Base-by-base conservation (phyloP, 257 asterid species). In the Scutellaria galericulata region DNA sequence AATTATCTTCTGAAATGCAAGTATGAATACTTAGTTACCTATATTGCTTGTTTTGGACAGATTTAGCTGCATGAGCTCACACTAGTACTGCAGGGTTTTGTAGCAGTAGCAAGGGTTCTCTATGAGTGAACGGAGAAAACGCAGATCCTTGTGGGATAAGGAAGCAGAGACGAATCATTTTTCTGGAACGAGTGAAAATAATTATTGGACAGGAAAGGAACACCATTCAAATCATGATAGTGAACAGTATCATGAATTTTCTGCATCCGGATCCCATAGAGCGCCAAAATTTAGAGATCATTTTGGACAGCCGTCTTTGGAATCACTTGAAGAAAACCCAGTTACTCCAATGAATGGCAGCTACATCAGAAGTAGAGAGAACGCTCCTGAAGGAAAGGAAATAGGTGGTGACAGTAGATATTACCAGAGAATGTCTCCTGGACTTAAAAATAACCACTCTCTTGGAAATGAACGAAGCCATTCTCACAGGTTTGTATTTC, bases 51-150 rank as follows among this genome's bases (percentile, higher is more conserved):
- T 72, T 70, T 79, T 72, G 54, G 50, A 64, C 86, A 83, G 93
- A 82, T 78, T 71, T 72, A 78, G 78, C 79, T 79, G 82, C 80
- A 73, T 72, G 68, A 76, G 66, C 78, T 62, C 54, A 64, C 64
- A 65, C 31, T 62, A 53, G 50, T 66, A 37, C 45, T 47, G 70
- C 70, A 56, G 83, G 46, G 51, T 42, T 75, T 71, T 50, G 31
- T 75, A 72, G 74, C 68, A 40, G 31, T 75, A 72, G 74, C 68
- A 40, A 64, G 73, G 72, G 66, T 74, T 79, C 72, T 66, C 73
- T 47, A 91, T 91, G 96, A 88, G 87, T 68, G 93, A 86, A 68
- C 82, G 83, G 70, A 85, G 90, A 82, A 82, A 85, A 77, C 96
- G 88, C 68, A 86, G 75, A 73, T 81, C 95, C 37, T 63, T 78